phyloP scores from a whole-genome alignment of 1,284 basidiomycete genomes.

The Erythrobasidium hasegawianum region DNA sequence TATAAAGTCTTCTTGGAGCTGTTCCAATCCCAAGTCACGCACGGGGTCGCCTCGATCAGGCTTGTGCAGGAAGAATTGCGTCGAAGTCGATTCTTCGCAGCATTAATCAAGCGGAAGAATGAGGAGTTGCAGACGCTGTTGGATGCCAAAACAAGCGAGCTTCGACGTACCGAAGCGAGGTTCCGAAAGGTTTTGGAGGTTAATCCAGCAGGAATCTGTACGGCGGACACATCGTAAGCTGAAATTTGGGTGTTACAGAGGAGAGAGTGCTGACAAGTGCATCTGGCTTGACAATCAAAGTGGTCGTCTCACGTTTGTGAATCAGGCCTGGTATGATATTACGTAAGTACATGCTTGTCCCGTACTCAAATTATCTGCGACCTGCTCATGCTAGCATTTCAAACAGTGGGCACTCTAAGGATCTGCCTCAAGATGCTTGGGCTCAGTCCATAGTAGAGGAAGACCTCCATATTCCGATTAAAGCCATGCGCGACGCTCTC shows the following conservation, averaged over 20 bases:
- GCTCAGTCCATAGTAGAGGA: not conserved
- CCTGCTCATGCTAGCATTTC: not conserved
- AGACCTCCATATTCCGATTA: not conserved
- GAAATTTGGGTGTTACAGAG: no score
- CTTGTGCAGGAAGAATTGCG: conserved; percentile 39
- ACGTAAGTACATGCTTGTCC: not conserved
- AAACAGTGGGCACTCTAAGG: not conserved
- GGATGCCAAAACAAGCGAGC: conserved; percentile 37
- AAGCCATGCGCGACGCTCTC: not conserved
- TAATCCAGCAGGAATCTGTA: conserved; percentile 40
- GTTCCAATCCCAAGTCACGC: conserved; percentile 36
- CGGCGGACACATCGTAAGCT: conserved; percentile 33
- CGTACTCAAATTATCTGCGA: no score
- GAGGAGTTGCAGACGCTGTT: conserved; percentile 39
- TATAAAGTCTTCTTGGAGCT: conserved; percentile 39
- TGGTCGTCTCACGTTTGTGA: conserved; percentile 2
- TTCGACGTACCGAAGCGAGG: conserved; percentile 36
- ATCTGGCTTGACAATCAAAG: conserved; percentile 11
- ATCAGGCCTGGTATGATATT: not conserved
- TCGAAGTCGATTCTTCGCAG: conserved; percentile 37
- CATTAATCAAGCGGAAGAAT: conserved; percentile 39
- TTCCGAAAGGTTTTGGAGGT: conserved; percentile 38
- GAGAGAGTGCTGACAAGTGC: not conserved
- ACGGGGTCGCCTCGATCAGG: conserved; percentile 38
- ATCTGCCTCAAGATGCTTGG: not conserved